These are phyloP conservation scores for Tylopilus balloui DNA, from an alignment of 768 basidiomycete species.

Conservation along the genomic window DNA sequence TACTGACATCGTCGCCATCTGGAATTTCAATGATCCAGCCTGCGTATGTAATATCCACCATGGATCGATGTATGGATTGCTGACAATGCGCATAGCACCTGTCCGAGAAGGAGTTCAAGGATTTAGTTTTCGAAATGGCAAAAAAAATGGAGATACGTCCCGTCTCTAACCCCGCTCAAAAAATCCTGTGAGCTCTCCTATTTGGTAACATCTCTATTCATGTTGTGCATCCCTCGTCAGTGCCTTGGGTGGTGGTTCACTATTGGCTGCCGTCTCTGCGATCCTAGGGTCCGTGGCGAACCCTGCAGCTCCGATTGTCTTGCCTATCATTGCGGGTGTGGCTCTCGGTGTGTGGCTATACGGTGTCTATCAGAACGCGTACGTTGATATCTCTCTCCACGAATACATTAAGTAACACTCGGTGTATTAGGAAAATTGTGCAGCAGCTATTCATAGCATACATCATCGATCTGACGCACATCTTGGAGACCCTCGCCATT, in stretches of 20 bases:
- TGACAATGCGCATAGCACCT: background rate
- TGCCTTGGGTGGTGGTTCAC: background rate
- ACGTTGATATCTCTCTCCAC: background rate
- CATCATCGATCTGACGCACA: background rate
- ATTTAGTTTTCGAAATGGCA: background rate
- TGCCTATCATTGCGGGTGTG: background rate
- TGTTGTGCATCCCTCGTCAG: background rate
- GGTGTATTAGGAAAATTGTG: background rate
- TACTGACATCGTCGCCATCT: background rate
- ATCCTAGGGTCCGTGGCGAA: too few relatives aligned
- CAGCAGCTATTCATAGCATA: background rate
- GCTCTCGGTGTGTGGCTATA: background rate
- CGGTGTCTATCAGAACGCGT: background rate
- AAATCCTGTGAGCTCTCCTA: background rate
- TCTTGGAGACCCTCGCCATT: background rate
- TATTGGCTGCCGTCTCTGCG: background rate
- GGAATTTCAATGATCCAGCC: conserved; percentile 1
- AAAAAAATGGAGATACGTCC: background rate
- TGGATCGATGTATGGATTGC: background rate
- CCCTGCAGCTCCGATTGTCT: too few relatives aligned
- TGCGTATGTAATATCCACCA: background rate
- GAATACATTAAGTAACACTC: background rate
- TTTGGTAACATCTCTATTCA: background rate
- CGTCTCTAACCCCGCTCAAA: background rate
- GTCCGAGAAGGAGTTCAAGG: background rate